Evolutionary conservation across 2,329 filamentous ascomycete genomes (phyloP), one percentile per base, ranked within the genome.

Genomic region (Xylaria sp.): DNA sequence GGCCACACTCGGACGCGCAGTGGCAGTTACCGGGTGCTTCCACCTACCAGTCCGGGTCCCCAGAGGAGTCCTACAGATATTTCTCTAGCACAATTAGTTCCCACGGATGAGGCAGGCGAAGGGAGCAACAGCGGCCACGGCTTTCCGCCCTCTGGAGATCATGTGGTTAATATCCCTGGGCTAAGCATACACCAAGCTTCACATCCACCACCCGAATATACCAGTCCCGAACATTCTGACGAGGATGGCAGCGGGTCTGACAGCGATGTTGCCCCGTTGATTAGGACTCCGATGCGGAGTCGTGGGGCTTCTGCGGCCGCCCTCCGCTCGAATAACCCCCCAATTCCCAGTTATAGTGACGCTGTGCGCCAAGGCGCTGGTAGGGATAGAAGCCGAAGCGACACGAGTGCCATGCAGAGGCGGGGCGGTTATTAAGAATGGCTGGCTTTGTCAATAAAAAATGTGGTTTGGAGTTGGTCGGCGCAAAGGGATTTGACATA

Each of bases 51-150:
- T 76, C 94, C 95, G 0, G 96, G 96, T 3, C 96, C 96, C 1
- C 87, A 94, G 69, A 88, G 95, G 73, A 97, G 93, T 76, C 94
- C 96, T 9, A 98, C 96, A 12, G 96, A 98, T 79, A 99, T 99
- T 72, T 97, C 94, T 9, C 87, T 99, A 56, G 93, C 94, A 32
- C 93, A 95, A 75, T 86, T 97, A 61, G 90, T 93, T 52, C 91
- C 86, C 3, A 84, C 82, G 70, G 91, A 94, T 72, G 87, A 89
- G 64, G 87, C 85, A n/a, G 93, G 93, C 76, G 93, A 94, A 65
- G 86, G 88, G 28, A 92, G 91, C 74, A 34, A 56, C 5, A 73
- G 77, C 74, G 73, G 75, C 52, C 79, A 80, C 45, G 76, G 75
- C 46, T 76, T 76, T 43, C 75, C 68, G 18, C 67, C 72, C 25